Evolutionary conservation across 495 filamentous ascomycete genomes (phyloP).

Genomic region (Glutinoglossum americanum): DNA sequence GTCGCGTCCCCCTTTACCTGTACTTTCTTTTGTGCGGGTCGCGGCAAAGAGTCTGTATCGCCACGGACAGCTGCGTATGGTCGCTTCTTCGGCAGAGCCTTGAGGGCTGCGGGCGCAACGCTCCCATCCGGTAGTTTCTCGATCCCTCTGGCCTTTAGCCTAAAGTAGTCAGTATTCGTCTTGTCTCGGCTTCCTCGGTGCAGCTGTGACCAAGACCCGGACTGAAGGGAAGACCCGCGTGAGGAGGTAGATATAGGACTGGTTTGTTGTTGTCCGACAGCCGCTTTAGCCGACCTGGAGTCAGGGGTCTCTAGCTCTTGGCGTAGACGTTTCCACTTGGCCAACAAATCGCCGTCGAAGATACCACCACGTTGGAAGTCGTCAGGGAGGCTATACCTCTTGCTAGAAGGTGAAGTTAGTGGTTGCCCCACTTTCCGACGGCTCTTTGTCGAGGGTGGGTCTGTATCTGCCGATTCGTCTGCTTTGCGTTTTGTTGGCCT

Average conservation of each 20-base stretch:
- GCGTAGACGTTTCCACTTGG: neutral
- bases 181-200: neutral
- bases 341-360: neutral
- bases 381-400: neutral
- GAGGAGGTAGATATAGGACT: neutral
- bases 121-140: neutral
- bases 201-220: neutral
- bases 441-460: neutral
- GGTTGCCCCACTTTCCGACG: neutral
- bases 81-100: neutral
- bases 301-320: neutral
- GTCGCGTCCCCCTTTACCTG: neutral
- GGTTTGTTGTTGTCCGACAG: neutral
- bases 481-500: neutral
- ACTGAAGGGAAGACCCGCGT: neutral
- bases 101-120: neutral
- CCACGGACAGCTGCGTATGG: neutral
- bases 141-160: constrained; percentile 4
- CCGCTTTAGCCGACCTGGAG: neutral
- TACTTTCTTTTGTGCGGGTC: neutral
- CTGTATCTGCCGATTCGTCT: neutral
- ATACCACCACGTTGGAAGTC: neutral
- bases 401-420: neutral
- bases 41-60: neutral
- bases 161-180: constrained; percentile 4